These are phyloP conservation scores for Exophiala alcalophila DNA, from an alignment of 2,329 filamentous ascomycete species.

Conservation along the genomic window DNA sequence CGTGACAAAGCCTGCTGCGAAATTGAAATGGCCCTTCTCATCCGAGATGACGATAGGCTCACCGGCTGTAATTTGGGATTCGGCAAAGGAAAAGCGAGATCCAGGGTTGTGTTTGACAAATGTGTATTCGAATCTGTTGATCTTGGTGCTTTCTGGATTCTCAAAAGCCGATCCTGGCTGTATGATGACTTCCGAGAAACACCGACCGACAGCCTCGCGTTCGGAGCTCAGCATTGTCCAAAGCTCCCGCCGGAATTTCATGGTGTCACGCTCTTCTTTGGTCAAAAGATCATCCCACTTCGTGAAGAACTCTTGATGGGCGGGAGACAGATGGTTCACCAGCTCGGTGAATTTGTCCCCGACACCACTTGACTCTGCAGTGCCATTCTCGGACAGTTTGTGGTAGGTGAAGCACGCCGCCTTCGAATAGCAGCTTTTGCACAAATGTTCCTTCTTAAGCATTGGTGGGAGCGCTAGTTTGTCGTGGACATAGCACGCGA, in stretches of 20 bases:
- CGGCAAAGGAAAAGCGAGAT: slow-evolving; percentile 75
- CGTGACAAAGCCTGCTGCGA: slow-evolving; percentile 87
- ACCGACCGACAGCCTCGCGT: slow-evolving; percentile 81
- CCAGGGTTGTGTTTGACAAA: slow-evolving; percentile 68
- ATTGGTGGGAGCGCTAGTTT: slow-evolving; percentile 80
- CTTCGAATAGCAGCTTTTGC: slow-evolving; percentile 86
- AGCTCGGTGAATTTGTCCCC: slow-evolving; percentile 77
- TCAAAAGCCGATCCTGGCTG: slow-evolving; percentile 72
- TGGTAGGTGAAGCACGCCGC: slow-evolving; percentile 90
- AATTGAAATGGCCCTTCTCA: slow-evolving; percentile 88
- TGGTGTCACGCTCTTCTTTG: slow-evolving; percentile 87
- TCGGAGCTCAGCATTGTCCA: slow-evolving; percentile 95
- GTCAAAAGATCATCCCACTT: slow-evolving; percentile 94
- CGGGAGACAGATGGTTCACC: slow-evolving; percentile 70
- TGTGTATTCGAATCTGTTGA: slow-evolving; percentile 86
- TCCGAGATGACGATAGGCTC: slow-evolving; percentile 97
- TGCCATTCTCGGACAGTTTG: slow-evolving; percentile 79
- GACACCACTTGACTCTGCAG: slow-evolving; percentile 76
- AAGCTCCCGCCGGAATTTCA: slow-evolving; percentile 81
- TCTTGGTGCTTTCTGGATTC: slow-evolving; percentile 69
- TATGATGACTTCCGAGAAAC: slow-evolving; percentile 84
- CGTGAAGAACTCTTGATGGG: slow-evolving; percentile 78
- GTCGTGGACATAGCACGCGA: slow-evolving; percentile 81
- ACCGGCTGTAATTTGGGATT: slow-evolving; percentile 81
- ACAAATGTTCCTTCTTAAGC: slow-evolving; percentile 76